Conservation (phyloP, 2,329 filamentous ascomycete species). For the Ceratocystiopsis minuta region DNA sequence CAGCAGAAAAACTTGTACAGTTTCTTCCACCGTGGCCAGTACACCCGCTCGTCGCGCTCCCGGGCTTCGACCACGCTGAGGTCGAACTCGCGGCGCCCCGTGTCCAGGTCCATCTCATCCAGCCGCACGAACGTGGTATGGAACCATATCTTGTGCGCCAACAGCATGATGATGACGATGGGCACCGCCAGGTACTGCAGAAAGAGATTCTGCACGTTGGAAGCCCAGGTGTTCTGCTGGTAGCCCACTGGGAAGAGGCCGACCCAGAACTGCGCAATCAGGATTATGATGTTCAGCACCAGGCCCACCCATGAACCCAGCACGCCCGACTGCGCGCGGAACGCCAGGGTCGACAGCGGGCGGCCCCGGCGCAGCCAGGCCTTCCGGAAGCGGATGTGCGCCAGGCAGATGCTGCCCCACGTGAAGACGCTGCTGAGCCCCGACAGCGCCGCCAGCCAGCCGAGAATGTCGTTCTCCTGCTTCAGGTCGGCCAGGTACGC, state of each 20-base stretch:
- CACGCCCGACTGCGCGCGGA: constrained; percentile 61
- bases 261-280: constrained; percentile 77
- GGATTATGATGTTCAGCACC: constrained; percentile 53
- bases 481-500: constrained; percentile 55
- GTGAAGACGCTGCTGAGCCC: constrained; percentile 61
- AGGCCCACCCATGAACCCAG: constrained; percentile 68
- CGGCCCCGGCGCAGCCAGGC: constrained; percentile 59
- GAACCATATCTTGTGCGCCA: constrained; percentile 59
- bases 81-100: constrained; percentile 72
- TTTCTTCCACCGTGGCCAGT: constrained; percentile 63
- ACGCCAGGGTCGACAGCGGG: constrained; percentile 60
- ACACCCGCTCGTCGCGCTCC: constrained; percentile 54
- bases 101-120: constrained; percentile 70
- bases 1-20: constrained; percentile 57
- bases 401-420: constrained; percentile 72
- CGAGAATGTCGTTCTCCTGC: constrained; percentile 45
- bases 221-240: constrained; percentile 20
- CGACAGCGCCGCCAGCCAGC: constrained; percentile 63
- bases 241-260: constrained; percentile 59
- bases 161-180: constrained; percentile 48
- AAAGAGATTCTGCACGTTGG: constrained; percentile 52
- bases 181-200: constrained; percentile 52
- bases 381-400: constrained; percentile 76
- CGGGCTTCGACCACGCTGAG: constrained; percentile 60
- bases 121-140: constrained; percentile 48